These are phyloP conservation scores for Pichia rugopelliculosa DNA, from an alignment of 805 yeast species.

Conservation along the genomic window DNA sequence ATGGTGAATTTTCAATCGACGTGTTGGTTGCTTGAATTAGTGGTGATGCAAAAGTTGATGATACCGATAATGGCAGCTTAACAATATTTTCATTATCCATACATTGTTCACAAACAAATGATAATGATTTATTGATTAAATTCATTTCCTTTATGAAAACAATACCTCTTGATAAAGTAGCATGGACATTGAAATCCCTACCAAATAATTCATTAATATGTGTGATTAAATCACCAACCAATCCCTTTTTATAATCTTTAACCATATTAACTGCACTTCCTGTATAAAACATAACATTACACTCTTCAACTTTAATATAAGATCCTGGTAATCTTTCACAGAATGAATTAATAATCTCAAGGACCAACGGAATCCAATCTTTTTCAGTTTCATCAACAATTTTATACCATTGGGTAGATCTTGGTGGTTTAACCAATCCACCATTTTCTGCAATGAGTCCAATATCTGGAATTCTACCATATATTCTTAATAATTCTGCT, in stretches of 20 bases:
- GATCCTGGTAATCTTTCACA: constrained; percentile 79
- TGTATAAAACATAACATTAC: constrained; percentile 70
- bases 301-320: constrained; percentile 62
- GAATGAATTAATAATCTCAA: constrained; percentile 47
- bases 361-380: constrained; percentile 55
- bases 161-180: constrained; percentile 60
- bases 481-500: constrained; percentile 57
- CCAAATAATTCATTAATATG: constrained; percentile 73
- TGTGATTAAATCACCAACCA: constrained; percentile 78
- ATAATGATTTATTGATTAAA: constrained; percentile 48
- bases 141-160: constrained; percentile 67
- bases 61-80: constrained; percentile 7
- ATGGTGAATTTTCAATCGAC: not conserved
- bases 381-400: constrained; percentile 47
- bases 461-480: constrained; percentile 56
- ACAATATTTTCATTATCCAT: constrained; percentile 15
- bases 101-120: constrained; percentile 38
- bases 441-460: constrained; percentile 92
- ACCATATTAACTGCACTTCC: constrained; percentile 56
- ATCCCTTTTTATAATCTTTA: constrained; percentile 53
- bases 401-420: constrained; percentile 51
- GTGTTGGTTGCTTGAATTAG: not conserved
- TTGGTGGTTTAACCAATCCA: constrained; percentile 57
- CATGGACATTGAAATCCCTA: constrained; percentile 57
- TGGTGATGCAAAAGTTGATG: constrained; percentile 12